These are phyloP conservation scores for Calonectria naviculata DNA, from an alignment of 2,329 filamentous ascomycete species.

Conservation along the genomic window DNA sequence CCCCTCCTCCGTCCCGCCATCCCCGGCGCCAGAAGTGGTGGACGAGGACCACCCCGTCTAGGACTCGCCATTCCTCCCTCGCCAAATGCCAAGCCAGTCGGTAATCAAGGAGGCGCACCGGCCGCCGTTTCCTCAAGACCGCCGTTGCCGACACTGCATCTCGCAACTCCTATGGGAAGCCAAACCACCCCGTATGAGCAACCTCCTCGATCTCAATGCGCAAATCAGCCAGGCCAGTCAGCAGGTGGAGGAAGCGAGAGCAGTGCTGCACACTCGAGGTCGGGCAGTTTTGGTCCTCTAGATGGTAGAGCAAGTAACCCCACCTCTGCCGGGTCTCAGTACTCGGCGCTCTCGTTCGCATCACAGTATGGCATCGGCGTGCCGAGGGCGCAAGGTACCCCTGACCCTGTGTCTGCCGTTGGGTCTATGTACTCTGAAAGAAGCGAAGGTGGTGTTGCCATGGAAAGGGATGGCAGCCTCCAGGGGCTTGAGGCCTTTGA, in stretches of 20 bases:
- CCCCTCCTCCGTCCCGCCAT: constrained; percentile 87
- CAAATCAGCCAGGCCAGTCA: constrained; percentile 69
- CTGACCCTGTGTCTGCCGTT: constrained; percentile 89
- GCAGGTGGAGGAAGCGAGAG: constrained; percentile 83
- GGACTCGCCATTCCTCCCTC: constrained; percentile 92
- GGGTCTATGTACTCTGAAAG: constrained; percentile 86
- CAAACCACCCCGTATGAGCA: constrained; percentile 78
- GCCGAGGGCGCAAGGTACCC: constrained; percentile 73
- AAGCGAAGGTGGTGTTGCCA: constrained; percentile 78
- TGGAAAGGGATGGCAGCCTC: constrained; percentile 86
- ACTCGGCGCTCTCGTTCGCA: constrained; percentile 85
- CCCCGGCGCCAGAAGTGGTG: constrained; percentile 73
- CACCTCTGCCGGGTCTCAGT: constrained; percentile 88
- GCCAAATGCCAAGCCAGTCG: constrained; percentile 82
- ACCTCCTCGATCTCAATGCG: constrained; percentile 61
- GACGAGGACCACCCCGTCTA: constrained; percentile 77
- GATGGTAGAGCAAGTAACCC: constrained; percentile 84
- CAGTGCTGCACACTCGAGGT: constrained; percentile 82
- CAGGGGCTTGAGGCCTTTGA: constrained; percentile 83
- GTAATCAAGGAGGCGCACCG: constrained; percentile 54
- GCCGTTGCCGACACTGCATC: constrained; percentile 80
- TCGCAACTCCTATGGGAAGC: constrained; percentile 90
- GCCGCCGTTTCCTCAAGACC: constrained; percentile 54
- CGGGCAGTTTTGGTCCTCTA: constrained; percentile 83
- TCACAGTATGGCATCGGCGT: constrained; percentile 76